Conservation (phyloP, 2,329 filamentous ascomycete species). For the Trichoderma atrobrunneum region DNA sequence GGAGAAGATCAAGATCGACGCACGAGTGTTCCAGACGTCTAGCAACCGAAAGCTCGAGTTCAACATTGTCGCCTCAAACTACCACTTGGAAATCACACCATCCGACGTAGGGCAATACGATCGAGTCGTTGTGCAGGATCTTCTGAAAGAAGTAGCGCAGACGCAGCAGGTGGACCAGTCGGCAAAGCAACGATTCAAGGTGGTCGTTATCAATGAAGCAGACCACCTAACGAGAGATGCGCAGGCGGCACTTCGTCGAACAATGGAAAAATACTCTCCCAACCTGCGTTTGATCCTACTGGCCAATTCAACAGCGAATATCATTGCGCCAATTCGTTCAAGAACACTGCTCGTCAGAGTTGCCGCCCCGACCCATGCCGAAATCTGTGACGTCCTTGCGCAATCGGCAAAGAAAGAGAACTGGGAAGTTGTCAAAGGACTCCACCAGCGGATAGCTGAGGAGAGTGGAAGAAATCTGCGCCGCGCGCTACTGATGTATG, state of each 20-base stretch:
- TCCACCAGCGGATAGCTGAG: constrained; percentile 82
- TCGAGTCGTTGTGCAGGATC: constrained; percentile 89
- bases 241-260: constrained; percentile 88
- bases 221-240: constrained; percentile 92
- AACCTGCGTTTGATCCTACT: constrained; percentile 89
- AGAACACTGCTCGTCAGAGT: constrained; percentile 89
- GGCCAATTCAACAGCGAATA: constrained; percentile 95
- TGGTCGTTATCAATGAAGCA: constrained; percentile 98
- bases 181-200: constrained; percentile 92
- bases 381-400: constrained; percentile 78
- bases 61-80: constrained; percentile 95
- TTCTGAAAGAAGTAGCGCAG: constrained; percentile 96
- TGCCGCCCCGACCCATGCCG: constrained; percentile 77
- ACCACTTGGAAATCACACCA: constrained; percentile 97
- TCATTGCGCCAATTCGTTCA: constrained; percentile 96
- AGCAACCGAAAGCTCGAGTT: constrained; percentile 98
- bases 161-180: constrained; percentile 96
- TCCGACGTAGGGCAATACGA: constrained; percentile 97
- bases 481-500: constrained; percentile 90
- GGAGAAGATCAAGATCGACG: constrained; percentile 99
- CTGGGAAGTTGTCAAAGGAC: constrained; percentile 70
- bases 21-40: constrained; percentile 91
- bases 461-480: constrained; percentile 90
- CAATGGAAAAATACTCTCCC: constrained; percentile 99
- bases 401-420: constrained; percentile 72